phyloP scores from a whole-genome alignment of 805 yeast species.

The Lipomyces sp. region DNA sequence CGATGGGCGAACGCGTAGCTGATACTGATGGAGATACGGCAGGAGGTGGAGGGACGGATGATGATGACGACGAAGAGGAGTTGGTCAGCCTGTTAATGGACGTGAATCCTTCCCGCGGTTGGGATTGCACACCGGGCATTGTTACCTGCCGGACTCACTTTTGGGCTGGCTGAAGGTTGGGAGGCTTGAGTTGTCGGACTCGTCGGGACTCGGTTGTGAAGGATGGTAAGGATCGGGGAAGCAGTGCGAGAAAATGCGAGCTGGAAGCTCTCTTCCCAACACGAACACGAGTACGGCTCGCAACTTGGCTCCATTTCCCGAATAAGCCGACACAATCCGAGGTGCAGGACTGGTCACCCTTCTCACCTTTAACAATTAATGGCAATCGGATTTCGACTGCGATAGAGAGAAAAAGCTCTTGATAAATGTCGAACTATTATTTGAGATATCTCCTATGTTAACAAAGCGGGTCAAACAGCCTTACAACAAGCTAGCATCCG shows the following conservation, averaged over 20 bases:
- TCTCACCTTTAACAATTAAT: too few relatives aligned
- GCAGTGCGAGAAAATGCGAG: too few relatives aligned
- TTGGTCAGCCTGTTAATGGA: background rate
- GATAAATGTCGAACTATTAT: too few relatives aligned
- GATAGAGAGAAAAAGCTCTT: too few relatives aligned
- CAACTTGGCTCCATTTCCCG: background rate
- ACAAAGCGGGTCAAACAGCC: too few relatives aligned
- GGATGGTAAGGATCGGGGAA: too few relatives aligned
- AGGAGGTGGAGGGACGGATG: background rate
- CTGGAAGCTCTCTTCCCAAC: too few relatives aligned
- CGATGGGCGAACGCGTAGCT: constrained; percentile 20
- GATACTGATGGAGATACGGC: constrained; percentile 9
- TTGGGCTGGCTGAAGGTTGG: background rate
- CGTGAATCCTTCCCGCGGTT: constrained; percentile 6
- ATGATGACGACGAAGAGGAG: constrained; percentile 1
- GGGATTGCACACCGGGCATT: background rate
- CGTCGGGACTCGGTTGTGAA: background rate
- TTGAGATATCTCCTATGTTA: too few relatives aligned
- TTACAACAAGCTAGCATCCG: too few relatives aligned
- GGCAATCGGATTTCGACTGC: too few relatives aligned
- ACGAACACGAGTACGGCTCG: constrained; percentile 3
- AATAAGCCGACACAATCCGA: too few relatives aligned
- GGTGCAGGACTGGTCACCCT: too few relatives aligned
- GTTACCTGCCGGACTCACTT: background rate
- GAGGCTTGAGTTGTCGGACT: background rate